Percentiles rank a stretch among this genome's conserved stretches.
These are phyloP conservation scores for Stephanocyclus meneghinianus DNA, from an alignment of 352 stramenopile species.

Conservation along the genomic window DNA sequence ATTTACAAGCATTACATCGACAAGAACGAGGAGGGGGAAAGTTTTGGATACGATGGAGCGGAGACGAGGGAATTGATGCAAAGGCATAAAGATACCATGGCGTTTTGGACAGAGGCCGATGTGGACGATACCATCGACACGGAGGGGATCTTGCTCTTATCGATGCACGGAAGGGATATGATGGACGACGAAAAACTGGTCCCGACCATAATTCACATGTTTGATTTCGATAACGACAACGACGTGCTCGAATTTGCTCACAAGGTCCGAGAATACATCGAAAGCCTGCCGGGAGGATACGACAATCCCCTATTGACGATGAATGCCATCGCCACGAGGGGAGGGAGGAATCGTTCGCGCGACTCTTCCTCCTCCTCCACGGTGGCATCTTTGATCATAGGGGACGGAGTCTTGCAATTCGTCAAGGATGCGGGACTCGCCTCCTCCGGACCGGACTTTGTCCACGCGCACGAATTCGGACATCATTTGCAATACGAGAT, in stretches of 20 bases:
- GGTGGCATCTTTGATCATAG: slow-evolving; percentile 41
- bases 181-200: slow-evolving; percentile 39
- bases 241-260: slow-evolving; percentile 20
- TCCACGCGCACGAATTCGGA: slow-evolving; percentile 42
- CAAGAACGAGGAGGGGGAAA: slow-evolving; percentile 26
- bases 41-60: slow-evolving; percentile 37
- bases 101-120: slow-evolving; percentile 23
- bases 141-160: slow-evolving; percentile 39
- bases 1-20: slow-evolving; percentile 41
- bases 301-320: slow-evolving; percentile 49
- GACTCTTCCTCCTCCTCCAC: background rate
- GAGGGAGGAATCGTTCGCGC: background rate
- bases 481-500: slow-evolving; percentile 53
- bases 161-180: slow-evolving; percentile 40
- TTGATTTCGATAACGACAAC: slow-evolving; percentile 10
- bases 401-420: slow-evolving; percentile 51
- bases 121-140: slow-evolving; percentile 13
- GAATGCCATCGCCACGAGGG: slow-evolving; percentile 47
- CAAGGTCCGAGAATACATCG: slow-evolving; percentile 37
- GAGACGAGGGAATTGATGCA: slow-evolving; percentile 28
- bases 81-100: slow-evolving; percentile 17
- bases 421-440: slow-evolving; percentile 17
- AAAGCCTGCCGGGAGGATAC: slow-evolving; percentile 33
- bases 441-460: slow-evolving; percentile 33
- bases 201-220: slow-evolving; percentile 32